Base-by-base conservation (phyloP, 371 early-diverging fungal genomes). In the Mucor ambiguus region DNA sequence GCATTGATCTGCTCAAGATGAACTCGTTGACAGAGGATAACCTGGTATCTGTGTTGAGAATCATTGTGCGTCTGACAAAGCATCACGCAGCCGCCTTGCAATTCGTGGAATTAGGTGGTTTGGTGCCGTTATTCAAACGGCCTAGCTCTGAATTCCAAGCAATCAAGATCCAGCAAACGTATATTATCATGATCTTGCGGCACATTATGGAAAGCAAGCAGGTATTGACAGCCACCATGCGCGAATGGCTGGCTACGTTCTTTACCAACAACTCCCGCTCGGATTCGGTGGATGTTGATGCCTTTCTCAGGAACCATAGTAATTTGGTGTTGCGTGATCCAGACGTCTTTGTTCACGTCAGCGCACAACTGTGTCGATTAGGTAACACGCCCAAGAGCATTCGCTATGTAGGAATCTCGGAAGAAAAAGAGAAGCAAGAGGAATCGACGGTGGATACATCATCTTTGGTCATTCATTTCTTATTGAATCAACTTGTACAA, bases 61-160 rank as follows among this genome's bases (percentile, higher is more conserved):
- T 96, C 29, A 68, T 92, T 4, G 89, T 92, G 9, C 83, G 91
- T 12, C 76, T 96, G 41, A 95, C 95, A 18, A 83, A 93, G 26
- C 74, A 79, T 14, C 83, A 84, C 46, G 68, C 61, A 0, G 66
- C 84, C 5, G 93, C 91, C 0, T 65, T 71, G 22, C 71, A 79
- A 57, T 92, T 96, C 60, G 74, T 91, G 33, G 72, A 85, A 7
- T 63, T 74, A 11, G 84, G 82, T 44, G 89, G 92, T 3, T 66
- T 94, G 24, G 63, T 74, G 0, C 57, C 81, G 20, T 69, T 92
- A 2, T 81, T 92, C 61, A 74, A 73, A 22, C 63, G 77, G 4
- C 67, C 73, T 26, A 72, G 79, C 10, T 58, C 54, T 10, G 73
- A 75, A 20, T 68, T 85, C 28, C 79, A 83, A n/a, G 71, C 71